A percentile compares a stretch with the other conserved stretches of the same genome.
Conservation (phyloP, 2,329 filamentous ascomycete species). For the Cladosporium halotolerans region DNA sequence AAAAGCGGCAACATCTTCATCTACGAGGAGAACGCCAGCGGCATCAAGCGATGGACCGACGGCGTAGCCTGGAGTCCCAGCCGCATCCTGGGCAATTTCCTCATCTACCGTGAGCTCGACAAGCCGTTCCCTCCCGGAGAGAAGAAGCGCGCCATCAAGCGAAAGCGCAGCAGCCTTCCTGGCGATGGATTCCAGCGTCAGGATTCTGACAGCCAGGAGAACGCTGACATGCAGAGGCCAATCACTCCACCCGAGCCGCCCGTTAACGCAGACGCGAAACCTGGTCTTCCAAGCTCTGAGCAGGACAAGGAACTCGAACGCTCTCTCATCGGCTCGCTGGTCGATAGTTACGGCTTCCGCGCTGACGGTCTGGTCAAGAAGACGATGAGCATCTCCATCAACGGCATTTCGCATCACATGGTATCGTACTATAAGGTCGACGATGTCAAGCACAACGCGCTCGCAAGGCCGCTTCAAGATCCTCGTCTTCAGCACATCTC, state of each 20-base stretch:
- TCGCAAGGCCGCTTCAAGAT: slow-evolving; percentile 55
- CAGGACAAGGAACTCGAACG: slow-evolving; percentile 47
- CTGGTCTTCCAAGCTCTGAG: slow-evolving; percentile 25
- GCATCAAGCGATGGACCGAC: slow-evolving; percentile 92
- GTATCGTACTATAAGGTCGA: slow-evolving; percentile 83
- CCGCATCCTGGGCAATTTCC: slow-evolving; percentile 75
- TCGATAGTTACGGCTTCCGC: slow-evolving; percentile 89
- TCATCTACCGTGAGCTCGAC: slow-evolving; percentile 77
- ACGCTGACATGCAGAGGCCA: slow-evolving; percentile 14
- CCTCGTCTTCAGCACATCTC: slow-evolving; percentile 33
- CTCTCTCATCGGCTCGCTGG: slow-evolving; percentile 69
- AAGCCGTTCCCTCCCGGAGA: slow-evolving; percentile 73
- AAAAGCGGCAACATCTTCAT: slow-evolving; percentile 82
- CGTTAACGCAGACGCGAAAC: slow-evolving; percentile 23
- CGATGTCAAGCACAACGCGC: slow-evolving; percentile 60
- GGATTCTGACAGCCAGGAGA: slow-evolving; percentile 29
- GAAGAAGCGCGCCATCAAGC: slow-evolving; percentile 78
- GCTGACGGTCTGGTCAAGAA: slow-evolving; percentile 80
- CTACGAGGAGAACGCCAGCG: slow-evolving; percentile 84
- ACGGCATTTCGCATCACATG: slow-evolving; percentile 72
- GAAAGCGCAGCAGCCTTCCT: slow-evolving; percentile 48
- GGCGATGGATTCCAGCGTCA: slow-evolving; percentile 47
- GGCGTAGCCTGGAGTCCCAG: slow-evolving; percentile 87
- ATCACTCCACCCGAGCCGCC: slow-evolving; percentile 30
- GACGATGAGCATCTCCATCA: slow-evolving; percentile 74